These are phyloP conservation scores for Suillus tomentosus DNA, from an alignment of 768 basidiomycete species.

Conservation along the genomic window DNA sequence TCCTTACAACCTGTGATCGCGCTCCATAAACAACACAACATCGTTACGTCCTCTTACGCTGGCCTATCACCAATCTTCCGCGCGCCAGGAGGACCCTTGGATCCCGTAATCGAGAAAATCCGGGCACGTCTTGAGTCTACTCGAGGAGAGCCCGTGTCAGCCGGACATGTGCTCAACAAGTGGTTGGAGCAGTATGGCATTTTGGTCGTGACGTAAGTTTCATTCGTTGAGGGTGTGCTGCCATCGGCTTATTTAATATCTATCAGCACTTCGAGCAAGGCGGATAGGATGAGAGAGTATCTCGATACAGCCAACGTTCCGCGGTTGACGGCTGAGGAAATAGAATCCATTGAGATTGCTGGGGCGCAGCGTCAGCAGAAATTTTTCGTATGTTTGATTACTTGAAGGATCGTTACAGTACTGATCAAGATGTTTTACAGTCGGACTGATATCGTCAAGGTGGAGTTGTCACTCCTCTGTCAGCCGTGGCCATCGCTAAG, in stretches of 20 bases:
- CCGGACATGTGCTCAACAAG: constrained; percentile 21
- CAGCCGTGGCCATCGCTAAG: not conserved
- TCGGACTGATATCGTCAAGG: not conserved
- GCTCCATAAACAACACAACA: constrained; percentile 11
- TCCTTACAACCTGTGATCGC: constrained; percentile 13
- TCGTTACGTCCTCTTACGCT: constrained; percentile 32
- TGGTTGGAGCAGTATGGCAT: constrained; percentile 20
- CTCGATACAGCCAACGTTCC: constrained; percentile 24
- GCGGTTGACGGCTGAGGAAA: constrained; percentile 27
- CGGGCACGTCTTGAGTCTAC: constrained; percentile 21
- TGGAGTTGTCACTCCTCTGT: not conserved
- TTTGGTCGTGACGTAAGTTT: constrained; percentile 7
- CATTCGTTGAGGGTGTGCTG: not conserved
- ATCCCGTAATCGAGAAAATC: constrained; percentile 32
- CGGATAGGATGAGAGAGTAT: constrained; percentile 25
- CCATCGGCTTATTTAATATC: not conserved
- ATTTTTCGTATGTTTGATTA: constrained; percentile 1
- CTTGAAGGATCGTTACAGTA: not conserved
- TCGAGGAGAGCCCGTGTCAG: constrained; percentile 19
- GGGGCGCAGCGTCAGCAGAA: constrained; percentile 22
- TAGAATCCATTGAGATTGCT: constrained; percentile 20
- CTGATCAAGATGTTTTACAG: not conserved
- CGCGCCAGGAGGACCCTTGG: constrained; percentile 16
- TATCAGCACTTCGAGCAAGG: constrained; percentile 26
- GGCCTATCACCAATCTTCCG: constrained; percentile 22